A percentile compares a stretch with the other conserved stretches of the same genome.
These are phyloP conservation scores for Triticum timopheevii DNA, from an alignment of 176 grass and related monocot genomes.

Conservation along the genomic window DNA sequence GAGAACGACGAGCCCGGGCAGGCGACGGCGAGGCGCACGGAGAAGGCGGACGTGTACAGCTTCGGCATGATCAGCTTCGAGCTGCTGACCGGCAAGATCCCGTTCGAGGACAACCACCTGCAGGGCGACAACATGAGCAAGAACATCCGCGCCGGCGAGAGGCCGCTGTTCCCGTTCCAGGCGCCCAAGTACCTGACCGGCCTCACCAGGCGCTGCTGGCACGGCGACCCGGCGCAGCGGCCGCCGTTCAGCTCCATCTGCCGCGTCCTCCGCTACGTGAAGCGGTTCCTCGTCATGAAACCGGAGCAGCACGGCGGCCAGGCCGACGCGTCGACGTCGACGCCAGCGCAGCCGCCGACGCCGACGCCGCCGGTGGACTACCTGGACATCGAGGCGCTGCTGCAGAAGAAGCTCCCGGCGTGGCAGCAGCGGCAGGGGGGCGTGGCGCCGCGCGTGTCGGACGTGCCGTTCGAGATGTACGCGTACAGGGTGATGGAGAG, in stretches of 20 bases:
- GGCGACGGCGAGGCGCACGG: constrained; percentile 30
- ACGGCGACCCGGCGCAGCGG: constrained; percentile 69
- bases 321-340: constrained; percentile 9
- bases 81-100: constrained; percentile 84
- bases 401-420: constrained; percentile 43
- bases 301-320: constrained; percentile 42
- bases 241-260: constrained; percentile 76
- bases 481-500: constrained; percentile 75
- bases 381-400: constrained; percentile 65
- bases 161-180: constrained; percentile 81
- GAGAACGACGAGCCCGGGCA: constrained; percentile 31
- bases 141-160: constrained; percentile 80
- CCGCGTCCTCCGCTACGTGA: constrained; percentile 75
- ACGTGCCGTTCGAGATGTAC: constrained; percentile 92
- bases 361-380: constrained; percentile 54
- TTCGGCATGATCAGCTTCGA: constrained; percentile 94
- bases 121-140: constrained; percentile 91
- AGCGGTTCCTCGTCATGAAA: constrained; percentile 81
- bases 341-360: background rate
- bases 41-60: constrained; percentile 90
- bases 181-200: constrained; percentile 73
- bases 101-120: constrained; percentile 93
- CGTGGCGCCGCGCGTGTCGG: constrained; percentile 25
- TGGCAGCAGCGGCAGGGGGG: constrained; percentile 35
- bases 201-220: constrained; percentile 85